Evolutionary conservation across 176 grass and related monocot genomes (phyloP), one percentile per base, ranked within the genome.

Genomic region (Aegilops speltoides): DNA sequence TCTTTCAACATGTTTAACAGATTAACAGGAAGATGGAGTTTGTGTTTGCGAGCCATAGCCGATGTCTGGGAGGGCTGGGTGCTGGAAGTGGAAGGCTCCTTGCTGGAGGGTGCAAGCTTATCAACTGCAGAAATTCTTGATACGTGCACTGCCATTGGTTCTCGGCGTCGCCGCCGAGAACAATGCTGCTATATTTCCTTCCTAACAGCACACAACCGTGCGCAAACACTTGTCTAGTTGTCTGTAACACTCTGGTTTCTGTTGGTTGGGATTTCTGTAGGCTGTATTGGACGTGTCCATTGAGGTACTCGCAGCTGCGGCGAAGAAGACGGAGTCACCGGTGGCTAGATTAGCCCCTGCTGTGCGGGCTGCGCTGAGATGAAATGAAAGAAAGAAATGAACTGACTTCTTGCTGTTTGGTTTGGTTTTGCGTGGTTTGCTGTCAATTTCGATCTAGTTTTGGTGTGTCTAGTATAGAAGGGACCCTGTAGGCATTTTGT

Each of bases 21-120:
- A 96, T 99, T 23, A 99, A 99, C 81, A 99, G 92, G 88, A 94
- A 79, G 86, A 96, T 82, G 66, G 94, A 99, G 74, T 96, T 91
- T 85, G 94, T 99, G 61, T 99, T 99, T 94, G 94, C 97, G 29
- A 99, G 94, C 56, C 85, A 99, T 85, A 93, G 81, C 79, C 54
- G 97, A 96, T 83, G 80, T 96, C 40, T 96, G 97, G 94, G 97
- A 96, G 63, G 90, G 76, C 62, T 99, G 97, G 97, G 94, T 85
- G 79, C 82, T 96, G 13, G 88, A 93, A 38, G 97, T 96, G 13
- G 88, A 93, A 38, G 97, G 97, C 6, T 90, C 94, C 36, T 79
- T 84, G 48, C 76, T 88, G 52, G 88, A 99, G 81, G 95, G 19
- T 94, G 94, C 68, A 96, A 86, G 84, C 82, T 99, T 54, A 86